phyloP scores from a whole-genome alignment of 2,329 filamentous ascomycete genomes.

The Zelopaecilomyces penicillatus region DNA sequence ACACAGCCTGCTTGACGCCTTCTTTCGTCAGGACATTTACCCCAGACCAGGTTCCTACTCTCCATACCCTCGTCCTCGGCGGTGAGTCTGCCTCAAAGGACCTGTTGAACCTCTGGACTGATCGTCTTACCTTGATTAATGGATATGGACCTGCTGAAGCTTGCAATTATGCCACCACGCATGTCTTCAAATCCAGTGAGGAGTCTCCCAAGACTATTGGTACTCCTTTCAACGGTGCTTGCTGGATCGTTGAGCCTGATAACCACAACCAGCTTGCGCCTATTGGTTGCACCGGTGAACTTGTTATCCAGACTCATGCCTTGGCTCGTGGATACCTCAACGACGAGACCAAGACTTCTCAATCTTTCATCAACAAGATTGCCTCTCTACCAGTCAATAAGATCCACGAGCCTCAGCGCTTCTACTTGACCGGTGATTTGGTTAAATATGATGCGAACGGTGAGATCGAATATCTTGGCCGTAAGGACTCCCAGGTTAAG shows the following conservation, averaged over 20 bases:
- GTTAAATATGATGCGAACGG: constrained; percentile 3
- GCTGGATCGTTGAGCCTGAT: constrained; percentile 15
- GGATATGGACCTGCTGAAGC: constrained; percentile 9
- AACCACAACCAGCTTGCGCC: constrained; percentile 12
- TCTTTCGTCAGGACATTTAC: constrained; percentile 5
- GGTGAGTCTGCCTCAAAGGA: neutral
- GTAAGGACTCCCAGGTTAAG: constrained; percentile 9
- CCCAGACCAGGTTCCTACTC: neutral
- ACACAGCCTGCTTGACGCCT: constrained; percentile 5
- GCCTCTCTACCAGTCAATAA: constrained; percentile 15
- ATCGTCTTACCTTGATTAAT: constrained; percentile 3
- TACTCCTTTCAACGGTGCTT: constrained; percentile 5
- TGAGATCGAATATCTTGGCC: constrained; percentile 2
- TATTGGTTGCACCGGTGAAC: constrained; percentile 14
- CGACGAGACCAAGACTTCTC: constrained; percentile 19
- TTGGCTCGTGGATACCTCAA: constrained; percentile 42
- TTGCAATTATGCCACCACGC: neutral
- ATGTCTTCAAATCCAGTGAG: constrained; percentile 1
- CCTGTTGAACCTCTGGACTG: too few species aligned
- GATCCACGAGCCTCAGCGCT: constrained; percentile 6
- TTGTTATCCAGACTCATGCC: constrained; percentile 21
- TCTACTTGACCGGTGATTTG: constrained; percentile 16
- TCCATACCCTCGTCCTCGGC: neutral
- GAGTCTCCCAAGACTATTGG: constrained; percentile 9
- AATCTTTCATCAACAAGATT: constrained; percentile 13